Base-by-base conservation (phyloP, 2,329 filamentous ascomycete species). In the Clarireedia paspali region DNA sequence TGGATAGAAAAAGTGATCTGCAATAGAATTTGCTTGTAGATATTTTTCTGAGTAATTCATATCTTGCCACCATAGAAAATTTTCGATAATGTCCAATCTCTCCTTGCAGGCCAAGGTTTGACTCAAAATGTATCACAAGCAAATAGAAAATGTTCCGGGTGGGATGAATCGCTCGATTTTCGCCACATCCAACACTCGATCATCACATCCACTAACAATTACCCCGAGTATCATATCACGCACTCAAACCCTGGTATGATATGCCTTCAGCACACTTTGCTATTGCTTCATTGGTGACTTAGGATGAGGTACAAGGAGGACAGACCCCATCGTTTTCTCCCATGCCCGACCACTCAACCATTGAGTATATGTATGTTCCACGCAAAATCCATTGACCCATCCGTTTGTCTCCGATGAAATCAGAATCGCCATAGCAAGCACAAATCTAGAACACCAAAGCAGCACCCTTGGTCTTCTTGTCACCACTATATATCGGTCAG, bases 401-500 rank as follows among this genome's bases (percentile, higher is more conserved):
- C 62, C 63, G 60, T 60, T 63, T 60, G 58, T 50, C 53, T 64
- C 62, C 60, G 54, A 62, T 64, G 57, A 60, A 59, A 59, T 55
- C 60, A 61, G 57, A 50, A 55, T 44, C 15, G 52, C 24, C 52
- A 42, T 55, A 50, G 62, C 58, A 60, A 56, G 30, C 30, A 56
- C 60, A 62, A 77, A 82, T 80, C 87, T 96, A 99, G 85, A 99
- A 99, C 73, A 99, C 94, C 74, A 99, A 86, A 78, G 94, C 94
- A 72, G 94, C 94, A 88, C 94, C 94, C 91, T 99, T 99, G 72
- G 94, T 99, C 90, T 99, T 99, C 91, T 99, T 99, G 88, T 99
- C 94, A 85, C 94, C 94, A 87, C 94, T 95, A 70, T 71, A 67
- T 56, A 59, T 58, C 9, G 34, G 38, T 55, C 36, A 55, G 53